Evolutionary conservation across 2,329 filamentous ascomycete species (phyloP).

Genomic region (Cyclaneusma minus): DNA sequence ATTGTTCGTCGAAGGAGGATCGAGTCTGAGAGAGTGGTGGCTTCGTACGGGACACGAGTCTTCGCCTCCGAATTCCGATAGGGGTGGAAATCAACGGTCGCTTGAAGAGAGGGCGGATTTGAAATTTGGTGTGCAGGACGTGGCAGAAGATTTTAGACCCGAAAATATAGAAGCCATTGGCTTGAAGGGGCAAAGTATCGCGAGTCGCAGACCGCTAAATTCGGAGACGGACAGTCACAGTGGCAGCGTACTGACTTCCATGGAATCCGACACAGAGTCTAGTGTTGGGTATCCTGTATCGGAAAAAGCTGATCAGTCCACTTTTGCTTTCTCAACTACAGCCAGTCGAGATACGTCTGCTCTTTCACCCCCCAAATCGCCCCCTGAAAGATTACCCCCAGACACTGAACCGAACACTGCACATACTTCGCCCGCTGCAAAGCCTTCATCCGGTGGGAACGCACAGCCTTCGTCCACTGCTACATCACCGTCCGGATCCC

Average conservation of each 20-base stretch:
- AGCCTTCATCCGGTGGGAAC: constrained; percentile 12
- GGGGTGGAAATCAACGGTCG: constrained; percentile 4
- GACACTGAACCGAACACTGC: constrained; percentile 17
- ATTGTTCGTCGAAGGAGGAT: constrained; percentile 35
- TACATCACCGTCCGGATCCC: constrained; percentile 6
- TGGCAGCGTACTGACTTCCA: too few species aligned
- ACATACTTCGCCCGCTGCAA: constrained; percentile 13
- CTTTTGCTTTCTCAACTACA: too few species aligned
- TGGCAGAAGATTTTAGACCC: constrained; percentile 9
- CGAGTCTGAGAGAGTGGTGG: constrained; percentile 13
- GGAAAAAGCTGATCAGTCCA: too few species aligned
- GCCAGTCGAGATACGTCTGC: too few species aligned
- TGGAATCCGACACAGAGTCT: too few species aligned
- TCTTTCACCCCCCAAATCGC: too few species aligned
- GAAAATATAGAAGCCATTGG: constrained; percentile 10
- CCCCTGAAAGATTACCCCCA: constrained; percentile 11
- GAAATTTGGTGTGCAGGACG: constrained; percentile 17
- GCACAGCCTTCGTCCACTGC: constrained; percentile 14
- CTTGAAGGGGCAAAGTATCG: too few species aligned
- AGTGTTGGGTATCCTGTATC: too few species aligned
- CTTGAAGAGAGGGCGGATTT: constrained; percentile 12
- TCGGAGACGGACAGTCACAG: too few species aligned
- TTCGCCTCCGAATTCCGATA: constrained; percentile 7
- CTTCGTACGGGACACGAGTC: constrained; percentile 10
- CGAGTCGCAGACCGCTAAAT: too few species aligned